A percentile compares a stretch with the other conserved stretches of the same genome.
Evolutionary conservation across 306 rosid genomes (phyloP).

Genomic region (Medicago lupulina): DNA sequence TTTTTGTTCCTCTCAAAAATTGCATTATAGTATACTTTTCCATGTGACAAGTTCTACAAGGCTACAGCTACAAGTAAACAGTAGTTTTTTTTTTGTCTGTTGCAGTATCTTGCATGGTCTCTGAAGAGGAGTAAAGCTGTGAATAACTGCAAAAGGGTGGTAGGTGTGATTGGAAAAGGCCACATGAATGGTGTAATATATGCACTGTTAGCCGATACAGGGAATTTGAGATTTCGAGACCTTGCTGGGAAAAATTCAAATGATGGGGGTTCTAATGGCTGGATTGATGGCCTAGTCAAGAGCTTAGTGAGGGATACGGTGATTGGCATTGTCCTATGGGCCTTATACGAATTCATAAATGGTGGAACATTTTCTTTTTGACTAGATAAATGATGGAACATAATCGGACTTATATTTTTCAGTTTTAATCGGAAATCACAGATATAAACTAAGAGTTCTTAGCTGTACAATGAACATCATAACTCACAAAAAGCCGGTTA

Average conservation of each 20-base stretch:
- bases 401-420: conserved; percentile 4
- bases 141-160: conserved; percentile 78
- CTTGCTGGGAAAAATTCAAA: conserved; percentile 61
- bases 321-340: conserved; percentile 77
- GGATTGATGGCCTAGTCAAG: conserved; percentile 53
- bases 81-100: neutral
- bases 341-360: conserved; percentile 67
- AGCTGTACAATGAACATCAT: neutral
- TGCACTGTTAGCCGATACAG: conserved; percentile 67
- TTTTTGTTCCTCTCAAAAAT: conserved; percentile 21
- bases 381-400: conserved; percentile 24
- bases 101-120: conserved; percentile 94
- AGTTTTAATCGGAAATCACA: neutral
- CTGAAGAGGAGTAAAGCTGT: conserved; percentile 92
- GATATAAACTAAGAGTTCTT: conserved; percentile 1
- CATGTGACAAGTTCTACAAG: neutral
- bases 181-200: conserved; percentile 90
- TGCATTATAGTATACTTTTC: neutral
- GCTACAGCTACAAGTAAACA: neutral
- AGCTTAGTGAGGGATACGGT: conserved; percentile 72
- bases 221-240: conserved; percentile 74
- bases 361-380: neutral
- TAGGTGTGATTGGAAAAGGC: conserved; percentile 92
- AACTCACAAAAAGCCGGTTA: neutral
- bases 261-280: conserved; percentile 41